Conservation (phyloP, 148 eudicot species). For the Salicornia ramosissima region DNA sequence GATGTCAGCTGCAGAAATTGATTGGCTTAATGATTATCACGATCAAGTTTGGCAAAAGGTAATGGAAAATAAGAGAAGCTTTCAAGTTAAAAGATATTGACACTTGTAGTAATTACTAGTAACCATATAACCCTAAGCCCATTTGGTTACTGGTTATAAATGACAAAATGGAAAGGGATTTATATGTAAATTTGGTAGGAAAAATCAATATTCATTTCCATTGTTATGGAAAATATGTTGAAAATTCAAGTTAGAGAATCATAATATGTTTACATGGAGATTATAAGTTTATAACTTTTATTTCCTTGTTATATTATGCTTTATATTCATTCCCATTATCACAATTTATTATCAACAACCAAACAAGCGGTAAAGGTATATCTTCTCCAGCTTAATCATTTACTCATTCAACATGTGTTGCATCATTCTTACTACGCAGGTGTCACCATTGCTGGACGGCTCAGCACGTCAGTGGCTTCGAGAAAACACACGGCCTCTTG, state of each 20-base stretch:
- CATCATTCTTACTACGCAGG: constrained; percentile 31
- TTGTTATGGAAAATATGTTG: no score
- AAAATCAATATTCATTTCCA: neutral
- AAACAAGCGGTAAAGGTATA: neutral
- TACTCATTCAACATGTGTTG: neutral
- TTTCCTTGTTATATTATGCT: no score
- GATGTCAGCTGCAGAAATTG: constrained; percentile 58
- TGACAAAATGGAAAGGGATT: no score
- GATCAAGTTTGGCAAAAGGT: constrained; percentile 95
- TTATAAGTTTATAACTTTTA: no score
- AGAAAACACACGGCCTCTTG: constrained; percentile 74
- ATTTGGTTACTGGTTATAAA: no score
- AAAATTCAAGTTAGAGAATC: no score
- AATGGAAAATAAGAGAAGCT: constrained; percentile 4
- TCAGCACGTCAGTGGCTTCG: constrained; percentile 76
- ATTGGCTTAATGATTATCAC: constrained; percentile 91
- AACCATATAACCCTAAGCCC: neutral
- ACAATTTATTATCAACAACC: no score
- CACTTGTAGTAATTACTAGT: no score
- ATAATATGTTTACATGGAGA: no score
- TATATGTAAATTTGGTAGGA: no score
- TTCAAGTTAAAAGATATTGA: neutral
- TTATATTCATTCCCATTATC: no score
- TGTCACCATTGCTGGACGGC: constrained; percentile 75
- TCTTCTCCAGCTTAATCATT: neutral